Base-by-base conservation (phyloP, 2,329 filamentous ascomycete genomes). In the Thielaviopsis euricoi region DNA sequence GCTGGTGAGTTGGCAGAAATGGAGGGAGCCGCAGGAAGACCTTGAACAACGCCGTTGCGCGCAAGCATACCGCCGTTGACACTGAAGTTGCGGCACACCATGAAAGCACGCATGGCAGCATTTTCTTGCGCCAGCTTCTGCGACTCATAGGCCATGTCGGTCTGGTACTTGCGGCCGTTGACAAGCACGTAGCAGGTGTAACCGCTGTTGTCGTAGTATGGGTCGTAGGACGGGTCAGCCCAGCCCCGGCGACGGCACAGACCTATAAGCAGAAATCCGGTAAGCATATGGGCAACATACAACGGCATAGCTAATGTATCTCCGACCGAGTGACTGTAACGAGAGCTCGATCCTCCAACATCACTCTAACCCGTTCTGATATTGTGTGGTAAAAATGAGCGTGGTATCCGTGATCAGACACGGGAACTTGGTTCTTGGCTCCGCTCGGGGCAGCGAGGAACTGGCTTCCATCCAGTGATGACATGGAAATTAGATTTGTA, bases 71-170 rank as follows among this genome's bases (percentile, higher is more conserved):
- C 91, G 66, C 94, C 89, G 69, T 95, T 96, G 70, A 94, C 87
- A 58, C 89, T 95, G 73, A 96, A 96, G 77, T 95, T 95, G 63
- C 89, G 86, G 76, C 91, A 96, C 64, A 96, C 93, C 82, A 95
- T 91, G 72, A 95, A 97, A 59, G 91, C 91, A 62, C 89, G 86
- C 81, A 94, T 94, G 61, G 91, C 91, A 25, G 91, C 91, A 66
- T 91, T 93, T 71, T 97, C 90, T 67, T 89, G 87, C 52, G 91
- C 91, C 63, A 95, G 77, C 53, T 80, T 76, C 68, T 91, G 87
- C 62, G 85, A 87, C 68, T 87, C 83, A 73, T 93, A 95, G 62
- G 85, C 80, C 43, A 86, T 79, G 70, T 95, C 89, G 50, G 90
- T 95, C 70, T 90, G 88, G 74, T 96, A 97, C 75, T 95, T 89